phyloP scores from a whole-genome alignment of 2,329 filamentous ascomycete species.

The Venturia asperata region DNA sequence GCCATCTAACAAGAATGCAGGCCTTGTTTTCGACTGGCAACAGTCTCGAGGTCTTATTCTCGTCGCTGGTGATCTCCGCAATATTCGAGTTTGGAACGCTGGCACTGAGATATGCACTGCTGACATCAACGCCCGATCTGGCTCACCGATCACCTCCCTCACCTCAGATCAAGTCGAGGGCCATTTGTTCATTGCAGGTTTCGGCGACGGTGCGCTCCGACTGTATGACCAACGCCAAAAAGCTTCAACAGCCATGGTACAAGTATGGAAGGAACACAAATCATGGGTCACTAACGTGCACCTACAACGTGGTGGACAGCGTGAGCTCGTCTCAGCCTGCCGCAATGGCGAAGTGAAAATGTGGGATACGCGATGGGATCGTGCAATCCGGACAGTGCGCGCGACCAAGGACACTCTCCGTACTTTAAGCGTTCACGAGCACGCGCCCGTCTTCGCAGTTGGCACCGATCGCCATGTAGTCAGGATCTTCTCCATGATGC shows the following conservation, averaged over 20 bases:
- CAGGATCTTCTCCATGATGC: constrained; percentile 69
- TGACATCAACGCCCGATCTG: constrained; percentile 89
- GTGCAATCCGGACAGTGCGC: constrained; percentile 64
- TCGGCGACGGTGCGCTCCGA: constrained; percentile 87
- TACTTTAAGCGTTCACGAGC: constrained; percentile 88
- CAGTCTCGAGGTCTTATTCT: constrained; percentile 91
- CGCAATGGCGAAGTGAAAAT: constrained; percentile 88
- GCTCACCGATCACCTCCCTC: constrained; percentile 89
- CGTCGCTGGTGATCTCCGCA: constrained; percentile 92
- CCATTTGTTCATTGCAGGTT: constrained; percentile 91
- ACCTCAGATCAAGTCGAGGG: constrained; percentile 98
- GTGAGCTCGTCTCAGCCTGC: constrained; percentile 84
- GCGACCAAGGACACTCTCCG: constrained; percentile 70
- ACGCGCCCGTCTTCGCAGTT: constrained; percentile 88
- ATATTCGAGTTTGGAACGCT: constrained; percentile 94
- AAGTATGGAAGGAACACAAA: constrained; percentile 91
- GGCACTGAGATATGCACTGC: constrained; percentile 85
- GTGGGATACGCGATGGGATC: constrained; percentile 91
- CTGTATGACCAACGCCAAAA: constrained; percentile 86
- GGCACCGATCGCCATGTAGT: constrained; percentile 83
- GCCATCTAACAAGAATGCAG: constrained; percentile 87
- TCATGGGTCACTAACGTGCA: constrained; percentile 96
- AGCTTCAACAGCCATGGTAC: constrained; percentile 85
- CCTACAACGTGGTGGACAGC: constrained; percentile 89
- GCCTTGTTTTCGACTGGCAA: constrained; percentile 97